These are phyloP conservation scores for Eimeria sp. DNA, from an alignment of 169 alveolate genomes.

Conservation along the genomic window DNA sequence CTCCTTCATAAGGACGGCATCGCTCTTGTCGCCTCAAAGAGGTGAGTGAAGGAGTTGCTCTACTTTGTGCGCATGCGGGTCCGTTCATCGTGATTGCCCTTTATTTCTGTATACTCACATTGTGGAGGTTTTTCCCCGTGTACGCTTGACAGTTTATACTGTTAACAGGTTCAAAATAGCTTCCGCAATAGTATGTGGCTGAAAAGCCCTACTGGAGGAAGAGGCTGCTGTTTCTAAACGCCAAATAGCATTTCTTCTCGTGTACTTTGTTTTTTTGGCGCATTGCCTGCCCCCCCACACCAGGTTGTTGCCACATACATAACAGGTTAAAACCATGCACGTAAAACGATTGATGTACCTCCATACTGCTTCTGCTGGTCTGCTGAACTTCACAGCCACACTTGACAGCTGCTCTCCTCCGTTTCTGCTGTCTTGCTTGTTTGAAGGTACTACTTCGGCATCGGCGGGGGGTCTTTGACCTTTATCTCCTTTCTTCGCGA, in stretches of 20 bases:
- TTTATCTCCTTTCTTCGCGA: slow-evolving; percentile 26
- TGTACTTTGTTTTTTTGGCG: not conserved
- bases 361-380: not conserved
- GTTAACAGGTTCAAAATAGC: not conserved
- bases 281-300: not conserved
- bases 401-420: not conserved
- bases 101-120: not conserved
- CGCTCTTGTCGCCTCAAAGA: slow-evolving; percentile 61
- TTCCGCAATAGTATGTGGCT: not conserved
- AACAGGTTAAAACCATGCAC: not conserved
- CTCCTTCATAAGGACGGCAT: slow-evolving; percentile 13
- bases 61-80: not conserved
- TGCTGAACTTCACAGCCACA: not conserved
- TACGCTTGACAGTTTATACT: not conserved
- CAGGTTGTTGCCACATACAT: not conserved
- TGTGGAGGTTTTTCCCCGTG: not conserved
- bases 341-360: not conserved
- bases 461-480: slow-evolving; percentile 63
- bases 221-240: not conserved
- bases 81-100: not conserved
- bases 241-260: not conserved
- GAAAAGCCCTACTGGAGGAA: not conserved
- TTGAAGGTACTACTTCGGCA: slow-evolving; percentile 46
- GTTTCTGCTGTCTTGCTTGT: not conserved
- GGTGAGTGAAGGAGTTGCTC: not conserved